Base-by-base conservation (phyloP, 371 early-diverging fungal genomes). In the Mucor piriformis region DNA sequence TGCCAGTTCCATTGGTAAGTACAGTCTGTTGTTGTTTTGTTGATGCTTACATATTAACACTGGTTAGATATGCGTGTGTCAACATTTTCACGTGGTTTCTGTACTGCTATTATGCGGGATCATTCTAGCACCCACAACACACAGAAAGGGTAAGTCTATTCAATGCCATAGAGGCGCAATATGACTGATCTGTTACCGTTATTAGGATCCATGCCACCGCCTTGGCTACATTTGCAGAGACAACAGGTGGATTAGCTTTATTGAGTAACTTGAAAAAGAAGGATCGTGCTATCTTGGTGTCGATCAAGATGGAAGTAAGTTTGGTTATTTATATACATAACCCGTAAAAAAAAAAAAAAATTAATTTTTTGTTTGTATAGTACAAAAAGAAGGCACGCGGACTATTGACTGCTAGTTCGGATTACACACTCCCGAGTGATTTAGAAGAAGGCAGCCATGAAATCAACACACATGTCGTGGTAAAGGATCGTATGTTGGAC, bases 221-320 rank as follows among this genome's bases (percentile, higher is more conserved):
- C 15, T 61, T 85, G 24, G 73, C 81, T 37, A 83, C 84, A n/a
- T 83, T 85, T 73, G 83, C 84, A 2, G 84, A 85, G 47, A 83
- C 82, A n/a, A 77, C 83, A 5, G 84, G 85, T 15, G 79, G 74
- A 34, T 70, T 85, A 24, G 83, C 81, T 0, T 60, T 83, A 4
- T 52, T 81, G 12, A 81, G 83, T 29, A 63, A 55, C 20, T 58
- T 79, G 0, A 59, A 81, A 8, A 70, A 67, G 21, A 69, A 83
- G 34, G 82, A 85, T 59, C 64, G 74, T 49, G 81, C 77, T 25
- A 74, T 73, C 34, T 56, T 85, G 32, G 64, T 66, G 18, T 73
- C 76, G 20, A 66, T 85, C 33, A 78, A 66, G 47, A 72, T 82
- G 54, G 85, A 85, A 67, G 85, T 83, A 83, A 74, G 59, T 32